These are phyloP conservation scores for Triticum dicoccoides DNA, from an alignment of 176 grass and related monocot species.

Conservation along the genomic window DNA sequence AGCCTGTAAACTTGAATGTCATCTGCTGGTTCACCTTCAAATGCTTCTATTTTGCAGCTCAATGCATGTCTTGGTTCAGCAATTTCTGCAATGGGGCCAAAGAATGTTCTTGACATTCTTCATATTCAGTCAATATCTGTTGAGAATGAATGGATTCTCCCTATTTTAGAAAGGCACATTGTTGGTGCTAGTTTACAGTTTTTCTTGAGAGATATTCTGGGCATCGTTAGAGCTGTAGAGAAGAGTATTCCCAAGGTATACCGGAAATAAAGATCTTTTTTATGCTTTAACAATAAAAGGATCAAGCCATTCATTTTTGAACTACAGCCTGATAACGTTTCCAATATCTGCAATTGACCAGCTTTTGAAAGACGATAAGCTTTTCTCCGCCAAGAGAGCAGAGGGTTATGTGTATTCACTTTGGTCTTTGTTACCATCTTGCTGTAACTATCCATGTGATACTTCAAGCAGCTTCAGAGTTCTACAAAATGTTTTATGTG, in stretches of 20 bases:
- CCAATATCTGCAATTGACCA: constrained; percentile 39
- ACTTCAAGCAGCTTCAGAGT: constrained; percentile 56
- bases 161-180: constrained; percentile 75
- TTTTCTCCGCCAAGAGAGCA: constrained; percentile 81
- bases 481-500: constrained; percentile 66
- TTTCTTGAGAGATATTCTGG: constrained; percentile 70
- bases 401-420: constrained; percentile 89
- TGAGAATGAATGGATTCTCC: constrained; percentile 83
- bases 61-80: constrained; percentile 83
- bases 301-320: constrained; percentile 14
- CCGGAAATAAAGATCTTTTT: neutral
- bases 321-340: constrained; percentile 13
- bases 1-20: neutral
- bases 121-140: constrained; percentile 62
- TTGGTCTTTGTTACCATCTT: constrained; percentile 91
- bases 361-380: constrained; percentile 66
- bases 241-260: constrained; percentile 71
- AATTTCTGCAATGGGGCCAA: constrained; percentile 76
- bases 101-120: constrained; percentile 75
- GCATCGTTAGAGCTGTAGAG: constrained; percentile 60
- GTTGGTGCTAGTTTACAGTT: constrained; percentile 83
- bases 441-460: constrained; percentile 89
- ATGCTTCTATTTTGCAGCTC: constrained; percentile 62
- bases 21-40: constrained; percentile 3
- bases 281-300: constrained; percentile 1